phyloP scores from a whole-genome alignment of 805 yeast genomes.

The Candida oleophila region DNA sequence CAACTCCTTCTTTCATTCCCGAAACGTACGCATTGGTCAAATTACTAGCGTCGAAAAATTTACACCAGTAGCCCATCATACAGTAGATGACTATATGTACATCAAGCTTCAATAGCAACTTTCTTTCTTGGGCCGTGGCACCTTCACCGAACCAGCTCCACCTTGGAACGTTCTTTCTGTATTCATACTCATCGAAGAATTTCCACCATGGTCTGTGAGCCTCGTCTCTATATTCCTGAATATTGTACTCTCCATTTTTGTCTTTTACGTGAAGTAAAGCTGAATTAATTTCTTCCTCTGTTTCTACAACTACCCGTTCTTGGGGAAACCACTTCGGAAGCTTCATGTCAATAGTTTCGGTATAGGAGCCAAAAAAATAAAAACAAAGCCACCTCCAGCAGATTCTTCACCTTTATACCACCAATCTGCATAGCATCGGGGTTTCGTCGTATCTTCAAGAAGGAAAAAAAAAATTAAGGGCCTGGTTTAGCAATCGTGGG shows the following conservation, averaged over 20 bases:
- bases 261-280: background rate
- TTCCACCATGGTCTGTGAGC: slow-evolving; percentile 51
- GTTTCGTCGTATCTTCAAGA: too few relatives aligned
- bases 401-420: too few relatives aligned
- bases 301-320: slow-evolving; percentile 12
- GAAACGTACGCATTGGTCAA: slow-evolving; percentile 26
- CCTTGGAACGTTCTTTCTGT: slow-evolving; percentile 17
- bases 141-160: slow-evolving; percentile 26
- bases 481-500: too few relatives aligned
- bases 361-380: too few relatives aligned
- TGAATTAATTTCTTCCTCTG: slow-evolving; percentile 4
- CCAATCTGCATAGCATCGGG: too few relatives aligned
- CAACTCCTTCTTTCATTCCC: slow-evolving; percentile 21
- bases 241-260: background rate
- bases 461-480: too few relatives aligned
- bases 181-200: slow-evolving; percentile 39
- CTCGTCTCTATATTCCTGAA: slow-evolving; percentile 50
- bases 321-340: slow-evolving; percentile 18
- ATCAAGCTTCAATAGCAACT: slow-evolving; percentile 29
- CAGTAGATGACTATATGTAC: slow-evolving; percentile 23
- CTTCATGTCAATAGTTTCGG: background rate
- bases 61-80: slow-evolving; percentile 27
- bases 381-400: too few relatives aligned
- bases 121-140: slow-evolving; percentile 28
- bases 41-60: slow-evolving; percentile 20